These are phyloP conservation scores for Aspergillus neoniger DNA, from an alignment of 2,329 filamentous ascomycete genomes.

Conservation along the genomic window DNA sequence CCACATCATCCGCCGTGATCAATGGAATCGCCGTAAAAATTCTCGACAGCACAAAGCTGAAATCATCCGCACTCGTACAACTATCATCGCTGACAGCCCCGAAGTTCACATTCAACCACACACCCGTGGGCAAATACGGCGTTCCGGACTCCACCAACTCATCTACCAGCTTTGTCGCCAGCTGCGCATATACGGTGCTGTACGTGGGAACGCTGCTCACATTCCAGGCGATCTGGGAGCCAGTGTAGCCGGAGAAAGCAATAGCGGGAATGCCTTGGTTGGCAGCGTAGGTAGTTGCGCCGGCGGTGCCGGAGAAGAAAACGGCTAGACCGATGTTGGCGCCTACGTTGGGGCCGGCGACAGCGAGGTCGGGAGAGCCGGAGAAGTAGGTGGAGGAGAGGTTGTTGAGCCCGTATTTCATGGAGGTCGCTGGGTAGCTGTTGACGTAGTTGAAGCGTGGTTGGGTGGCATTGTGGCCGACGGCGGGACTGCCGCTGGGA, in stretches of 20 bases:
- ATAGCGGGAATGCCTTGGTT: constrained; percentile 62
- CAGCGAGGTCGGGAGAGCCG: constrained; percentile 61
- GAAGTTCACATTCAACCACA: constrained; percentile 72
- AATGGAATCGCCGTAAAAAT: constrained; percentile 53
- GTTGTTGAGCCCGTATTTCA: constrained; percentile 63
- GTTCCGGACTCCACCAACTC: constrained; percentile 57
- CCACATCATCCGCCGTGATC: constrained; percentile 52
- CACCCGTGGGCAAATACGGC: constrained; percentile 63
- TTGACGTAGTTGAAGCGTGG: constrained; percentile 71
- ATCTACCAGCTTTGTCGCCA: constrained; percentile 61
- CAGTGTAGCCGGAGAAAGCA: constrained; percentile 63
- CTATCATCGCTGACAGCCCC: constrained; percentile 49
- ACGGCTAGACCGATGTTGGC: constrained; percentile 59
- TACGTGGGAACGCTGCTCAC: constrained; percentile 45
- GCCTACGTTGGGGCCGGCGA: constrained; percentile 64
- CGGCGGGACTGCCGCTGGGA: constrained; percentile 56
- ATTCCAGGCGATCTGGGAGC: constrained; percentile 57
- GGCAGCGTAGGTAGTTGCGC: constrained; percentile 62
- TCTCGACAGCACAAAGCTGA: constrained; percentile 65
- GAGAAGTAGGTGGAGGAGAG: constrained; percentile 59
- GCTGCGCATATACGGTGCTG: constrained; percentile 63
- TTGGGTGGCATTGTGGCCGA: constrained; percentile 59
- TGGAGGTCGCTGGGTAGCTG: constrained; percentile 66
- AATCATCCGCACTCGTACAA: constrained; percentile 57
- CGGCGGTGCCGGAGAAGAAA: constrained; percentile 68